Base-by-base conservation (phyloP, 2,329 filamentous ascomycete genomes). In the Endoconidiophora polonica region DNA sequence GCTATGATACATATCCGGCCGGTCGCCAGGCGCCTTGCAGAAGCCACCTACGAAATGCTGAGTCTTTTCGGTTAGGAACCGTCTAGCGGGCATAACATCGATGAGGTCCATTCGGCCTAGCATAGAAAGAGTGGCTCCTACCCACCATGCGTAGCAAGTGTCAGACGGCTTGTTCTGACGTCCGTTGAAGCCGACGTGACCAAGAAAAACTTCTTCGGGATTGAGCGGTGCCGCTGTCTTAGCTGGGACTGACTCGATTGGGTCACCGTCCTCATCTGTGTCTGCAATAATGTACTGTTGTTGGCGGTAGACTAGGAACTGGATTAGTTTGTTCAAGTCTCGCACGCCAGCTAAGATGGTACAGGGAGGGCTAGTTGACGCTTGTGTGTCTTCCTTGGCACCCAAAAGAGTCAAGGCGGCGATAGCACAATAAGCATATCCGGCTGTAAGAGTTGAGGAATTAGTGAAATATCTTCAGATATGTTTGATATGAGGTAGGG, bases 61-160 rank as follows among this genome's bases (percentile, higher is more conserved):
- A 1, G 86, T 94, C 60, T 87, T 81, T 46, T 83, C 77, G 7
- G 95, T 71, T 10, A 98, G 69, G 64, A 91, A 96, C 6, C 52
- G 48, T 9, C 86, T 76, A 42, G 83, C 77, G 0, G 79, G 71
- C 9, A 62, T 60, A 4, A 66, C 63, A 52, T 81, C 70, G 24
- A 86, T 64, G n/a, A 87, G 65, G 1, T 71, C 62, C 10, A 70
- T 63, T 50, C 73, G 65, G 26, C 73, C 70, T 9, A 84, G 67
- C 57, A 83, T 76, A 69, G 81, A 54, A 1, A 77, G 60, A 1
- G 86, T 77, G 2, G 77, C 86, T 3, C 74, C 73, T 0, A 85
- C 86, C 91, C 91, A 98, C 71, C 90, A 98, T 20, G 79, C 82
- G 63, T 98, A 98, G 66, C 91, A 98, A 0, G 91, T 96, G 65